Conservation (phyloP, 495 filamentous ascomycete genomes). For the Aspergillus leporis region DNA sequence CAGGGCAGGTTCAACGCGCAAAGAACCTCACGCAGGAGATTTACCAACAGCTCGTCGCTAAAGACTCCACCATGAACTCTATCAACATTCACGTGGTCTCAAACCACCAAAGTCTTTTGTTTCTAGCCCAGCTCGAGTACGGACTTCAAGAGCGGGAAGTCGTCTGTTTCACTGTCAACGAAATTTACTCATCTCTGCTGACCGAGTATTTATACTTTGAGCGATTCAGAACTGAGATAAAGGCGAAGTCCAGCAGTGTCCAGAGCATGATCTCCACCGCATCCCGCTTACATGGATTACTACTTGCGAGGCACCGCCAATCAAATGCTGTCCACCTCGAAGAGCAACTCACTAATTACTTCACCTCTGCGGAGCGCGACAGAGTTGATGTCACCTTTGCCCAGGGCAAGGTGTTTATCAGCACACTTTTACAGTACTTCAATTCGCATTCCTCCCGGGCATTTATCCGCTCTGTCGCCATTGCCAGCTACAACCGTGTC, state of each 20-base stretch:
- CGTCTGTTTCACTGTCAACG: slow-evolving; percentile 31
- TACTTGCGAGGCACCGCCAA: slow-evolving; percentile 28
- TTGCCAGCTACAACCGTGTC: slow-evolving; percentile 36
- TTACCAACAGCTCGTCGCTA: slow-evolving; percentile 35
- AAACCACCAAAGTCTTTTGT: slow-evolving; percentile 36
- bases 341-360: slow-evolving; percentile 28
- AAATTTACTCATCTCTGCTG: slow-evolving; percentile 36
- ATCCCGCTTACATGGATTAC: slow-evolving; percentile 34
- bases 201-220: slow-evolving; percentile 42
- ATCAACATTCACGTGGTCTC: slow-evolving; percentile 26
- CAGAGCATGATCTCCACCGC: slow-evolving; percentile 27
- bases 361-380: slow-evolving; percentile 31
- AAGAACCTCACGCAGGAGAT: slow-evolving; percentile 34
- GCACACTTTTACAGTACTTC: slow-evolving; percentile 34
- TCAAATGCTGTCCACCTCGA: slow-evolving; percentile 23
- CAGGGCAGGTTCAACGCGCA: slow-evolving; percentile 31
- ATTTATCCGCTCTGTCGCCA: slow-evolving; percentile 40
- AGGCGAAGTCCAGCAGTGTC: slow-evolving; percentile 31
- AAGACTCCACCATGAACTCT: slow-evolving; percentile 19
- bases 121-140: slow-evolving; percentile 41
- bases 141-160: slow-evolving; percentile 28
- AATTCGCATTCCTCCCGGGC: slow-evolving; percentile 31
- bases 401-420: slow-evolving; percentile 32
- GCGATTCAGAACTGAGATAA: slow-evolving; percentile 32
- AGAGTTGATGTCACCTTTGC: slow-evolving; percentile 23